Percentiles rank a stretch among this genome's conserved stretches.
phyloP scores from a whole-genome alignment of 768 basidiomycete species.

The Trametopsis cervina region DNA sequence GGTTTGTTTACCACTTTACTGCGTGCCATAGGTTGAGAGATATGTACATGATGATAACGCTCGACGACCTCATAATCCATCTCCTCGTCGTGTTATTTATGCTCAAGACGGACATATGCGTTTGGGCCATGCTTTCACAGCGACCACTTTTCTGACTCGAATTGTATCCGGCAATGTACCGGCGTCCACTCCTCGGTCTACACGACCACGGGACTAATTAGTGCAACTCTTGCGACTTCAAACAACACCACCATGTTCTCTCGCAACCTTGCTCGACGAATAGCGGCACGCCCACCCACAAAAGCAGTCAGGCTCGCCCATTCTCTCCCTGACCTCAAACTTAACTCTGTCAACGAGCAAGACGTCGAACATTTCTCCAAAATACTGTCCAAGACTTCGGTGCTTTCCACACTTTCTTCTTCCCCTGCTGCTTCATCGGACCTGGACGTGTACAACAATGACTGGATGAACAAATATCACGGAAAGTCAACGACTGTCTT shows the following conservation, averaged over 20 bases:
- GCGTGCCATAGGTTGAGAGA: too few species aligned
- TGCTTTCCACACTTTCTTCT: constrained; percentile 63
- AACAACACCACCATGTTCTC: constrained; percentile 14
- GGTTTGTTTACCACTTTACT: too few species aligned
- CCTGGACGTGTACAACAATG: constrained; percentile 73
- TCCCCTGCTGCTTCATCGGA: constrained; percentile 46
- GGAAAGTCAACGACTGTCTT: constrained; percentile 83
- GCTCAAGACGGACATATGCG: too few species aligned
- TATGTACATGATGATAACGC: too few species aligned
- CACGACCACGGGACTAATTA: too few species aligned
- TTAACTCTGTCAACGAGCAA: constrained; percentile 39
- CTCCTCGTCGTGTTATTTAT: too few species aligned
- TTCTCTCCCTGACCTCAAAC: constrained; percentile 14
- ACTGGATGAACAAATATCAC: constrained; percentile 95
- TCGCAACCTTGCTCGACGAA: constrained; percentile 15
- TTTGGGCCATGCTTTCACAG: too few species aligned
- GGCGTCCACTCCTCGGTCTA: too few species aligned
- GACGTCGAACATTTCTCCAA: constrained; percentile 65
- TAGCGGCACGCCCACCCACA: neutral
- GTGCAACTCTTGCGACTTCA: too few species aligned
- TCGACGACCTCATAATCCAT: too few species aligned
- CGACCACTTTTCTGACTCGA: too few species aligned
- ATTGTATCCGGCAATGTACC: too few species aligned
- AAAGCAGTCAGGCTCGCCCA: constrained; percentile 17
- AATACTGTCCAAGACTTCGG: constrained; percentile 53